phyloP scores from a whole-genome alignment of 2,329 filamentous ascomycete species.

The Plectosphaerella plurivora region DNA sequence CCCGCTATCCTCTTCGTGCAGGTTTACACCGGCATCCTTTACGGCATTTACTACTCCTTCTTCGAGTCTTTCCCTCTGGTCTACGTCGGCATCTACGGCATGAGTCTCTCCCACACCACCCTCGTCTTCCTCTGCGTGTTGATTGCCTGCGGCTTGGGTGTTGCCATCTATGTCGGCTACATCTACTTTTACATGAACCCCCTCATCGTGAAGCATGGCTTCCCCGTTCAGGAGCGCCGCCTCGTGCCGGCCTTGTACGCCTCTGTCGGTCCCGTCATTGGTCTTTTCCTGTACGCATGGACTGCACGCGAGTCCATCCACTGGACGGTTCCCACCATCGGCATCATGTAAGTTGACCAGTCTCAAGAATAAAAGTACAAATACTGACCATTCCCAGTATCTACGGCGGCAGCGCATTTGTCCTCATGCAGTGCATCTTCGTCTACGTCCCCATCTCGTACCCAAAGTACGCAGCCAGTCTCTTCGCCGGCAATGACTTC shows the following conservation, averaged over 20 bases:
- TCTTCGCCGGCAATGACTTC: constrained; percentile 60
- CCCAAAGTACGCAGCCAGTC: constrained; percentile 50
- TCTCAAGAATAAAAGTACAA: too few relatives aligned
- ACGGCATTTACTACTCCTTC: constrained; percentile 57
- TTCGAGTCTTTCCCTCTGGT: constrained; percentile 66
- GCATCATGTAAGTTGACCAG: constrained; percentile 33
- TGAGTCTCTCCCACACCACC: constrained; percentile 53
- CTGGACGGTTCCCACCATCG: constrained; percentile 53
- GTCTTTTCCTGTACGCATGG: constrained; percentile 60
- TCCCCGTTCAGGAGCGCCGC: constrained; percentile 47
- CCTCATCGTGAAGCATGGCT: constrained; percentile 41
- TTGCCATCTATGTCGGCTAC: constrained; percentile 45
- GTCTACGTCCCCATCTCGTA: constrained; percentile 54
- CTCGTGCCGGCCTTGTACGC: constrained; percentile 51
- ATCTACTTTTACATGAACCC: constrained; percentile 47
- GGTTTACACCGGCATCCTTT: constrained; percentile 57
- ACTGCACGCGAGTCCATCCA: constrained; percentile 46
- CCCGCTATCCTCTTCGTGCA: constrained; percentile 60
- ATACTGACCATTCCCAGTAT: constrained; percentile 23
- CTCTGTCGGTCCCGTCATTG: constrained; percentile 48
- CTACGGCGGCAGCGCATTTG: constrained; percentile 46
- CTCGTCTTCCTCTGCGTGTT: constrained; percentile 58
- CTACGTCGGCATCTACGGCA: constrained; percentile 54
- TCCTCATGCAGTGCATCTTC: constrained; percentile 57
- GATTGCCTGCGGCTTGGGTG: constrained; percentile 50